Evolutionary conservation across 345 rosid species (phyloP).

Genomic region (Eutrema heterophyllum): DNA sequence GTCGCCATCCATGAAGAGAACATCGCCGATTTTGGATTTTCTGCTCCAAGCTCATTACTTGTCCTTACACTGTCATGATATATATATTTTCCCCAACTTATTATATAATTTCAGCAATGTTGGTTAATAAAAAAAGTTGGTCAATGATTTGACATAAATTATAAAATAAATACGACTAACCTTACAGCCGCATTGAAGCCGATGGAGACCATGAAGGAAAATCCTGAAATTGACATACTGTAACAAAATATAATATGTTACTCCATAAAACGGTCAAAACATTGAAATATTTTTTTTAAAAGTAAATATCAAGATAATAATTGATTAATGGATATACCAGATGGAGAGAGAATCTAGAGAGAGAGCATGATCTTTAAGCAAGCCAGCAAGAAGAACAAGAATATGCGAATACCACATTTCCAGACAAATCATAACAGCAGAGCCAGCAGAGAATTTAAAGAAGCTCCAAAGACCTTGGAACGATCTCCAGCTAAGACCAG

Average conservation of each 20-base stretch:
- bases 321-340: conserved; percentile 42
- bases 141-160: background rate
- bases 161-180: conserved; percentile 26
- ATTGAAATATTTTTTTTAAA: no score
- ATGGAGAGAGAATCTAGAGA: conserved; percentile 72
- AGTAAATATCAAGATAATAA: background rate
- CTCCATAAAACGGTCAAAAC: background rate
- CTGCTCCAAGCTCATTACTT: conserved; percentile 73
- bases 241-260: background rate
- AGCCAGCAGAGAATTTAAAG: conserved; percentile 58
- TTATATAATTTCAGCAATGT: background rate
- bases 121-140: background rate
- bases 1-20: conserved; percentile 51
- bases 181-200: conserved; percentile 94
- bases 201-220: conserved; percentile 65
- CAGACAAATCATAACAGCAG: conserved; percentile 89
- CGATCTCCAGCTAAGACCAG: conserved; percentile 49
- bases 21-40: conserved; percentile 51
- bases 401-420: conserved; percentile 89
- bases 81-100: background rate
- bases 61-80: conserved; percentile 50
- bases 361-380: conserved; percentile 62
- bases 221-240: conserved; percentile 53
- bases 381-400: conserved; percentile 67
- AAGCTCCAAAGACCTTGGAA: conserved; percentile 73